Percentiles rank a stretch among this genome's conserved stretches.
Conservation (phyloP, 2,329 filamentous ascomycete species). For the Aspergillus japonicus region DNA sequence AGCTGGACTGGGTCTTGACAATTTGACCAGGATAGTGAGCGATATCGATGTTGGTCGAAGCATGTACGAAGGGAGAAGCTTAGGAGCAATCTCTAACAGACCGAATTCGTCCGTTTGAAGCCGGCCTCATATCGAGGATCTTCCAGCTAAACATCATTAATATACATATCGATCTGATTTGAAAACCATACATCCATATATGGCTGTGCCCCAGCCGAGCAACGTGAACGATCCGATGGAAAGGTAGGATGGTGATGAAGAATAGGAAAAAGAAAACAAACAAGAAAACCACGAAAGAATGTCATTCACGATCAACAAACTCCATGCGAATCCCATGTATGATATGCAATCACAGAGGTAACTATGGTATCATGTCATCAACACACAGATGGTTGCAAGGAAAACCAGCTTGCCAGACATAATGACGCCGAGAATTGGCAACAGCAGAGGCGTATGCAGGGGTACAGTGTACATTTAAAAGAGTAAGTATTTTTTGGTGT, state of each 20-base stretch:
- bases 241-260: background rate
- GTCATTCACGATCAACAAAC: background rate
- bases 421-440: conserved; percentile 1
- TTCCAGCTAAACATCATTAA: conserved; percentile 1
- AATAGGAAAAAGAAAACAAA: background rate
- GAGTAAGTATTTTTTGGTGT: background rate
- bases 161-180: conserved; percentile 2
- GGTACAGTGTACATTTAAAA: background rate
- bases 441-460: background rate
- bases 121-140: background rate
- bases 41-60: too few species aligned
- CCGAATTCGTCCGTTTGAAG: background rate
- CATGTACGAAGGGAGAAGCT: too few species aligned
- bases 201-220: background rate
- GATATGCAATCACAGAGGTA: background rate
- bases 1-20: too few species aligned
- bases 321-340: background rate
- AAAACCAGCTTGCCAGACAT: background rate
- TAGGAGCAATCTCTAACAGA: too few species aligned
- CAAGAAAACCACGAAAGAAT: background rate
- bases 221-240: background rate
- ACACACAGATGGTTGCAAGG: background rate
- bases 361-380: background rate
- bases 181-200: background rate
- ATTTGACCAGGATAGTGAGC: too few species aligned